Percentiles rank a stretch among this genome's conserved stretches.
phyloP scores from a whole-genome alignment of 805 yeast genomes.

The Grigorovia transvaalensis region DNA sequence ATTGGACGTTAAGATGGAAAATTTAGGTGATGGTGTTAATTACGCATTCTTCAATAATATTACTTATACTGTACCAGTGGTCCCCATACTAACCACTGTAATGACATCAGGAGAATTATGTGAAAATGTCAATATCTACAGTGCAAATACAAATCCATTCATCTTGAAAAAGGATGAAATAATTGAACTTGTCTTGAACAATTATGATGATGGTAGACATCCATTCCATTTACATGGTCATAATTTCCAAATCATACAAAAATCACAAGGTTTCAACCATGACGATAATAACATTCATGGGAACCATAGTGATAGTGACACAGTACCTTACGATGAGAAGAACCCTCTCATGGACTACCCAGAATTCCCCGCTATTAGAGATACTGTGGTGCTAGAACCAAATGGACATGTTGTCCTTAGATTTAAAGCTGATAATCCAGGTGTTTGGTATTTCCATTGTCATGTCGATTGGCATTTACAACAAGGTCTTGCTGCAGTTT shows the following conservation, averaged over 20 bases:
- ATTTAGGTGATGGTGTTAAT: slow-evolving; percentile 61
- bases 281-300: slow-evolving; percentile 11
- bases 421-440: slow-evolving; percentile 79
- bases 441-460: slow-evolving; percentile 92
- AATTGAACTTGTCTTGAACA: slow-evolving; percentile 68
- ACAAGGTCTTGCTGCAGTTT: slow-evolving; percentile 66
- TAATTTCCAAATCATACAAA: slow-evolving; percentile 49
- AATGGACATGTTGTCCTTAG: slow-evolving; percentile 61
- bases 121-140: slow-evolving; percentile 53
- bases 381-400: slow-evolving; percentile 57
- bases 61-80: slow-evolving; percentile 55
- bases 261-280: slow-evolving; percentile 39
- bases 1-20: slow-evolving; percentile 53
- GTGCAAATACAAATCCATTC: slow-evolving; percentile 55
- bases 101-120: slow-evolving; percentile 50
- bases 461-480: slow-evolving; percentile 80
- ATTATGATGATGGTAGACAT: slow-evolving; percentile 69
- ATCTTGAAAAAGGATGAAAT: slow-evolving; percentile 51
- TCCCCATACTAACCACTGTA: slow-evolving; percentile 60
- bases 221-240: slow-evolving; percentile 78
- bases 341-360: slow-evolving; percentile 37
- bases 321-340: slow-evolving; percentile 44
- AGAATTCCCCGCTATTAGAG: slow-evolving; percentile 54
- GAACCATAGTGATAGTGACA: slow-evolving; percentile 21
- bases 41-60: slow-evolving; percentile 68